Percentiles rank a stretch among this genome's conserved stretches.
phyloP scores from a whole-genome alignment of 805 yeast species.

The Millerozyma acaciae region DNA sequence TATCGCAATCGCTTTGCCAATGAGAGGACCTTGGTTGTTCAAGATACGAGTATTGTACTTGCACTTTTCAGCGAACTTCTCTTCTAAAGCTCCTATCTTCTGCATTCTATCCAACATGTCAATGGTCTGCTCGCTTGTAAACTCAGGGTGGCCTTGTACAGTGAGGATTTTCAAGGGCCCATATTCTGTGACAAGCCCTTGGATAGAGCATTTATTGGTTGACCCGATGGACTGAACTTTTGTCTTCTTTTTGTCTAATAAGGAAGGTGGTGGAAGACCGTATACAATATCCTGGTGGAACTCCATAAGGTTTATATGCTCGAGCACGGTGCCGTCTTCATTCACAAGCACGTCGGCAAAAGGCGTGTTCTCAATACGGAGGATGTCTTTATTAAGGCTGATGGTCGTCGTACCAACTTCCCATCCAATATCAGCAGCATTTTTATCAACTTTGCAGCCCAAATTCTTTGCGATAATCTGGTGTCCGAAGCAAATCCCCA shows the following conservation, averaged over 20 bases:
- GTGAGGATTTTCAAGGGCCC: conserved; percentile 52
- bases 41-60: conserved; percentile 23
- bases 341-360: conserved; percentile 34
- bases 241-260: conserved; percentile 18
- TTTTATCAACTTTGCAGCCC: conserved; percentile 56
- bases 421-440: conserved; percentile 54
- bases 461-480: conserved; percentile 68
- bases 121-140: conserved; percentile 34
- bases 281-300: conserved; percentile 39
- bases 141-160: conserved; percentile 92
- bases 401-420: conserved; percentile 63
- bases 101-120: conserved; percentile 19
- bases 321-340: conserved; percentile 28
- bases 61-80: conserved; percentile 23
- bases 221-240: conserved; percentile 44
- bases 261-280: conserved; percentile 36
- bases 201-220: conserved; percentile 53
- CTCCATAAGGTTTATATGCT: conserved; percentile 33
- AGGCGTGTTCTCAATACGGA: conserved; percentile 23
- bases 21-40: conserved; percentile 38
- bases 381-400: conserved; percentile 38
- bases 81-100: conserved; percentile 17
- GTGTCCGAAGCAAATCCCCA: conserved; percentile 87
- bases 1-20: conserved; percentile 34
- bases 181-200: conserved; percentile 54